Percentiles rank a stretch among this genome's conserved stretches.
These are phyloP conservation scores for Meripilus lineatus DNA, from an alignment of 1,284 basidiomycete genomes.

Conservation along the genomic window DNA sequence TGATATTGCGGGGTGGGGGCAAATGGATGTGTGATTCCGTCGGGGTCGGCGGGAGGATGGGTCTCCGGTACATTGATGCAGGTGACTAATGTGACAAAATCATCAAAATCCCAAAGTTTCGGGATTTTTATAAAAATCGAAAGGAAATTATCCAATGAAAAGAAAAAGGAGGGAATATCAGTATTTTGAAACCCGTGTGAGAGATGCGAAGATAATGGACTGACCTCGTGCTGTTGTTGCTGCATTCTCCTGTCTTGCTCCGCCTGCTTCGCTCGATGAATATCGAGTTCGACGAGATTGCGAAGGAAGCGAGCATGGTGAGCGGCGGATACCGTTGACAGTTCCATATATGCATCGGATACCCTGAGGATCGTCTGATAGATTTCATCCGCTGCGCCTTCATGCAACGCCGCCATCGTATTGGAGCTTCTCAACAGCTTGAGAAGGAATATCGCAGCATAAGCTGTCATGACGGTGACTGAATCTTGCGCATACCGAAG, in stretches of 20 bases:
- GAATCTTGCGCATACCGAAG: constrained; percentile 82
- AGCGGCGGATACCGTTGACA: constrained; percentile 50
- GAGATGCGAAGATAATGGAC: not conserved
- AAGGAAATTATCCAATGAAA: not conserved
- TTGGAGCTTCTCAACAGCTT: constrained; percentile 65
- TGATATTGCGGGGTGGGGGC: constrained; percentile 1
- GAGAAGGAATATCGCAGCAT: constrained; percentile 72
- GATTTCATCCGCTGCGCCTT: constrained; percentile 56
- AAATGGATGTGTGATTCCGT: not conserved
- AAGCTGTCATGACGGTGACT: constrained; percentile 78
- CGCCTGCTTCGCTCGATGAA: constrained; percentile 43
- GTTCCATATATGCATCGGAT: constrained; percentile 70
- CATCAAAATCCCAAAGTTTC: no score
- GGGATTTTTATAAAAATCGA: no score
- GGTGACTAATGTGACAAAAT: no score
- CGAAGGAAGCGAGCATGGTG: constrained; percentile 75
- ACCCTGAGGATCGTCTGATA: constrained; percentile 59
- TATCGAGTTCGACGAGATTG: constrained; percentile 59
- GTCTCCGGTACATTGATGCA: not conserved
- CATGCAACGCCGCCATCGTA: constrained; percentile 48
- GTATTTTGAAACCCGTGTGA: not conserved
- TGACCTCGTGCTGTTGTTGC: not conserved
- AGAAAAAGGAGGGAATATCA: not conserved
- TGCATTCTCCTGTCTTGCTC: no score
- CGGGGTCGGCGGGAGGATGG: no score